phyloP scores from a whole-genome alignment of 768 basidiomycete genomes.

The Cystobasidium ongulense region DNA sequence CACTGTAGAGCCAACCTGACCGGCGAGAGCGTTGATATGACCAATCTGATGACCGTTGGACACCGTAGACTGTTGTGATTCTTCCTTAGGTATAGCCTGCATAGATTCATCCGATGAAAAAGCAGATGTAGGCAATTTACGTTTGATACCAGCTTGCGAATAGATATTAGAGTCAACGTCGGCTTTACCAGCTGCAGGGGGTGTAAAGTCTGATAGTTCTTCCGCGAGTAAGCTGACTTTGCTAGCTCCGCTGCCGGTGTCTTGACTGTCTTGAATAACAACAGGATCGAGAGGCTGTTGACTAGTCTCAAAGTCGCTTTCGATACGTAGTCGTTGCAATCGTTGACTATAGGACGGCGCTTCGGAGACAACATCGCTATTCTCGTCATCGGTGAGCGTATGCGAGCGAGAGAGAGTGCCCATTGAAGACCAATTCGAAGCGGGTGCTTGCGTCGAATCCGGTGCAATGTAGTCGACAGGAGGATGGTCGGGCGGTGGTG shows the following conservation, averaged over 20 bases:
- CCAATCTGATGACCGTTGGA: neutral
- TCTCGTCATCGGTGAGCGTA: neutral
- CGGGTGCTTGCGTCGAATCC: neutral
- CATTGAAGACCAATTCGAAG: neutral
- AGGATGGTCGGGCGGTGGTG: neutral
- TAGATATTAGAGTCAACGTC: neutral
- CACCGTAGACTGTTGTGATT: neutral
- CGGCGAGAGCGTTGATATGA: neutral
- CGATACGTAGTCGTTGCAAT: neutral
- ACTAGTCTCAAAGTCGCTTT: neutral
- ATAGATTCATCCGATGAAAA: slow-evolving; percentile 15
- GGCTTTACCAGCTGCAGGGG: neutral
- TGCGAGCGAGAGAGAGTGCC: neutral
- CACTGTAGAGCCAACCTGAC: no score
- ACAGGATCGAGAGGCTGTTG: neutral
- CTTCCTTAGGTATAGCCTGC: neutral
- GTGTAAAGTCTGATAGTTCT: neutral
- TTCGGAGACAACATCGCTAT: neutral
- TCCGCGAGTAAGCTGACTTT: neutral
- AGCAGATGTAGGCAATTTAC: slow-evolving; percentile 11
- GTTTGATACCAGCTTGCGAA: slow-evolving; percentile 6
- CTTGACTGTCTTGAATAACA: neutral
- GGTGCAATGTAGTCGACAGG: neutral
- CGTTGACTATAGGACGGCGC: slow-evolving; percentile 1
- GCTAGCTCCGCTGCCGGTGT: neutral